phyloP scores from a whole-genome alignment of 2,329 filamentous ascomycete genomes.

The Colletotrichum somersetense region DNA sequence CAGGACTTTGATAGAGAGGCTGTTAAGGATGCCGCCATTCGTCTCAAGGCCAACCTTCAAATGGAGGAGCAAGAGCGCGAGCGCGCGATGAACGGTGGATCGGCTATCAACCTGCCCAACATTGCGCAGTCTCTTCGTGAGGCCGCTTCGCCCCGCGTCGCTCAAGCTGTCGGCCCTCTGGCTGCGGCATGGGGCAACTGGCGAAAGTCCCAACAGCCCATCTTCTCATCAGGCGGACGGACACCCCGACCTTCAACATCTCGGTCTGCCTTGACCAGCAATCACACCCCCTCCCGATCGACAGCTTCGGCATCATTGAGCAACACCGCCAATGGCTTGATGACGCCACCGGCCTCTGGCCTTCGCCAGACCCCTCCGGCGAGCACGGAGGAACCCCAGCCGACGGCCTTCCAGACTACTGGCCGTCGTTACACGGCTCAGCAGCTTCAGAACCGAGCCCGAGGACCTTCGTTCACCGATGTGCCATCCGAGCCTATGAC shows the following conservation, averaged over 20 bases:
- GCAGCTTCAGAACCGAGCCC: constrained; percentile 57
- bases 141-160: constrained; percentile 84
- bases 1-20: constrained; percentile 81
- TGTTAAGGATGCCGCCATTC: constrained; percentile 91
- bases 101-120: constrained; percentile 76
- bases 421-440: constrained; percentile 69
- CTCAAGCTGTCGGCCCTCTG: constrained; percentile 80
- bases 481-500: constrained; percentile 57
- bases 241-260: constrained; percentile 23
- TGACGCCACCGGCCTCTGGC: constrained; percentile 89
- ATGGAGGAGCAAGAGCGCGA: constrained; percentile 99
- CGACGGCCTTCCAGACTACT: constrained; percentile 72
- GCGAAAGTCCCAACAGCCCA: constrained; percentile 76
- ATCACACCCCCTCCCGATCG: constrained; percentile 69
- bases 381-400: constrained; percentile 59
- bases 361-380: constrained; percentile 71
- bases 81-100: constrained; percentile 79
- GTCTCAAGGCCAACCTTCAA: constrained; percentile 92
- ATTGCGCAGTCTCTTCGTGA: constrained; percentile 82
- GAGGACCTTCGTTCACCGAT: constrained; percentile 49
- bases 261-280: constrained; percentile 53
- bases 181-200: constrained; percentile 98
- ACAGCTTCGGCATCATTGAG: constrained; percentile 59
- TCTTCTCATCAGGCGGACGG: constrained; percentile 54
- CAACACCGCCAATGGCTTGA: constrained; percentile 75